Conservation (phyloP, 805 yeast genomes). For the Cyberlindnera meyerae region DNA sequence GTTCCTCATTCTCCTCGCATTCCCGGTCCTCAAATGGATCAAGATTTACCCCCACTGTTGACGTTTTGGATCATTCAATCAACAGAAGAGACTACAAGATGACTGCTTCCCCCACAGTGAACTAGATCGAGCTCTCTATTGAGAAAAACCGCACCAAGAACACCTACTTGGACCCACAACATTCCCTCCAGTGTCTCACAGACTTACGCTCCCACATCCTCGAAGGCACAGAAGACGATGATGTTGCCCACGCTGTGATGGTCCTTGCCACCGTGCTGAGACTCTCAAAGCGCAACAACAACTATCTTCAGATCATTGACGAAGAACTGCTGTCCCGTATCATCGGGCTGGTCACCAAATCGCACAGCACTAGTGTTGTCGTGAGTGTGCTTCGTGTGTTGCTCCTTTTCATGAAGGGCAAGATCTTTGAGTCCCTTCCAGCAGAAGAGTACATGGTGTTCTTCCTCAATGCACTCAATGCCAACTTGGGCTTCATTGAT, state of each 20-base stretch:
- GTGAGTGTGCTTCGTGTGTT: slow-evolving; percentile 40
- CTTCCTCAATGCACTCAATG: slow-evolving; percentile 16
- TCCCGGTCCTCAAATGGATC: too few species aligned
- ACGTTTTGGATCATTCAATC: too few species aligned
- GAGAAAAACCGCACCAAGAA: slow-evolving; percentile 17
- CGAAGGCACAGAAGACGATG: slow-evolving; percentile 14
- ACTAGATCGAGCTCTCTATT: slow-evolving; percentile 19
- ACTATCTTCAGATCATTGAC: slow-evolving; percentile 34
- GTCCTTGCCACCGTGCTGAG: slow-evolving; percentile 51
- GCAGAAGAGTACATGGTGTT: slow-evolving; percentile 15
- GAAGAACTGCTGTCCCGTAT: slow-evolving; percentile 36
- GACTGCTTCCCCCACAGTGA: slow-evolving; percentile 8
- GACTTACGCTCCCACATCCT: slow-evolving; percentile 33
- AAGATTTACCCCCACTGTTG: too few species aligned
- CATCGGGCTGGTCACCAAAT: slow-evolving; percentile 36
- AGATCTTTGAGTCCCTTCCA: slow-evolving; percentile 17
- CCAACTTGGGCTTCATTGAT: slow-evolving; percentile 14
- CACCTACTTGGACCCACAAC: slow-evolving; percentile 15
- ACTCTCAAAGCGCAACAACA: slow-evolving; percentile 36
- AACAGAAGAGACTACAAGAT: slow-evolving; percentile 1
- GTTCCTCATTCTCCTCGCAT: too few species aligned
- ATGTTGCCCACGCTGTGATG: slow-evolving; percentile 43
- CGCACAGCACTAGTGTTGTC: slow-evolving; percentile 34
- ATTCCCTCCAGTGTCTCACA: slow-evolving; percentile 16
- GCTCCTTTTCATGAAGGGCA: slow-evolving; percentile 19